Evolutionary conservation across 257 asterid genomes (phyloP), one percentile per base, ranked within the genome.

Genomic region (Capsicum chinense): DNA sequence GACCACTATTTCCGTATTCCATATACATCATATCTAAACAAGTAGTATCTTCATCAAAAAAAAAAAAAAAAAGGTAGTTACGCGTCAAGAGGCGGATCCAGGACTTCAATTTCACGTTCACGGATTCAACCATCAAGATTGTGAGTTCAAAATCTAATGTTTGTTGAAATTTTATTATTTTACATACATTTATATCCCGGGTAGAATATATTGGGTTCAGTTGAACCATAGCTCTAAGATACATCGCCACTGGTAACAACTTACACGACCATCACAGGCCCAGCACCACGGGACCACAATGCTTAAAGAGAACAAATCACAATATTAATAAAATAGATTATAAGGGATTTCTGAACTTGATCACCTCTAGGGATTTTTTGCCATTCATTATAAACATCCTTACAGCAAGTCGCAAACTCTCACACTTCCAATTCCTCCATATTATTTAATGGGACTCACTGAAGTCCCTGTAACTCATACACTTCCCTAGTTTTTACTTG

Each of bases 171-270:
- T 37, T 39, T 7, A 39, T 39, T 8, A 39, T 16, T 68, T 68
- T 37, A 14, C 54, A 66, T 4, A 8, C 14, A 68, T 68, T 16
- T 68, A 68, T 39, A 39, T n/a, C 48, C 21, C 52, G 5, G 19
- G 66, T 59, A 59, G n/a, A 59, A n/a, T n/a, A 68, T 68, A 68
- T 15, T 68, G 54, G 78, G 52, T 39, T 66, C 73, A 68, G 78
- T 37, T 68, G 54, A 68, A 68, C 14, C 54, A 0, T 68, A 68
- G 15, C 14, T 68, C 54, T 39, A 68, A 68, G 54, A 68, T 68
- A 8, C 78, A 68, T 68, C 13, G n/a, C 52, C 26, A 8, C 78
- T 37, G 14, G 14, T 68, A 37, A 39, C 54, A 39, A 39, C 54
- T 39, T 68, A 68, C 26, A 68, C 0, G 2, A 68, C 78, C 54